These are phyloP conservation scores for Candolleomyces efflorescens DNA, from an alignment of 768 basidiomycete species.

Conservation along the genomic window DNA sequence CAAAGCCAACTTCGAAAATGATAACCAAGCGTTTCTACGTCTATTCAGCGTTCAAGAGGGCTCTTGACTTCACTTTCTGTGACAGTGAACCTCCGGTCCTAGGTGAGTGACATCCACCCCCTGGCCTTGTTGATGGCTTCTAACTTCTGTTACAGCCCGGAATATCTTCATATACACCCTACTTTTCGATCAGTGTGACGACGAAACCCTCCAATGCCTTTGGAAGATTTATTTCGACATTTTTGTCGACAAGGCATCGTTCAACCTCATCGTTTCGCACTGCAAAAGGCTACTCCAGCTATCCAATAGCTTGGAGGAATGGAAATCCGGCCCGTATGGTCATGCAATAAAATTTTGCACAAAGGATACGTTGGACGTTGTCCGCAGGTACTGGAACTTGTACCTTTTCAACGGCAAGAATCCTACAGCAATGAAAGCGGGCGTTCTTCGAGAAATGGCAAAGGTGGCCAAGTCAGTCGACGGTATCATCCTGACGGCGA, in stretches of 20 bases:
- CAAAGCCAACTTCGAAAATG: neutral
- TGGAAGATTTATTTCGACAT: slow-evolving; percentile 52
- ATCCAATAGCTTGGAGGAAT: slow-evolving; percentile 28
- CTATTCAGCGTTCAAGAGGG: slow-evolving; percentile 15
- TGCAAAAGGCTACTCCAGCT: slow-evolving; percentile 32
- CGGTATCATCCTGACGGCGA: neutral
- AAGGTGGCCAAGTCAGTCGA: neutral
- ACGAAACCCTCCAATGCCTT: slow-evolving; percentile 11
- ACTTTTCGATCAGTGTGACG: slow-evolving; percentile 25
- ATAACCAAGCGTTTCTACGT: neutral
- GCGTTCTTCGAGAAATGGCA: slow-evolving; percentile 3
- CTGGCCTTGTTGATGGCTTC: neutral
- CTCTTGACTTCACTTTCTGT: slow-evolving; percentile 47
- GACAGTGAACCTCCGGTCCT: slow-evolving; percentile 45
- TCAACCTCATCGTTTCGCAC: slow-evolving; percentile 30
- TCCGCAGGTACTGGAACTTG: slow-evolving; percentile 37
- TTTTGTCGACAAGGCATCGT: slow-evolving; percentile 34
- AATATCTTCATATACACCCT: slow-evolving; percentile 45
- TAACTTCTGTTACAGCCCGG: slow-evolving; percentile 30
- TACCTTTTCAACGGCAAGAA: slow-evolving; percentile 20
- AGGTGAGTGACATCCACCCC: slow-evolving; percentile 23
- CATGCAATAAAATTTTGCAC: slow-evolving; percentile 33
- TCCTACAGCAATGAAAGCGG: slow-evolving; percentile 16
- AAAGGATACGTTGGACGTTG: slow-evolving; percentile 30
- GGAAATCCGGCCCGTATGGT: slow-evolving; percentile 38